These are phyloP conservation scores for Musa schizocarpa DNA, from an alignment of 176 grass and related monocot genomes.

Conservation along the genomic window DNA sequence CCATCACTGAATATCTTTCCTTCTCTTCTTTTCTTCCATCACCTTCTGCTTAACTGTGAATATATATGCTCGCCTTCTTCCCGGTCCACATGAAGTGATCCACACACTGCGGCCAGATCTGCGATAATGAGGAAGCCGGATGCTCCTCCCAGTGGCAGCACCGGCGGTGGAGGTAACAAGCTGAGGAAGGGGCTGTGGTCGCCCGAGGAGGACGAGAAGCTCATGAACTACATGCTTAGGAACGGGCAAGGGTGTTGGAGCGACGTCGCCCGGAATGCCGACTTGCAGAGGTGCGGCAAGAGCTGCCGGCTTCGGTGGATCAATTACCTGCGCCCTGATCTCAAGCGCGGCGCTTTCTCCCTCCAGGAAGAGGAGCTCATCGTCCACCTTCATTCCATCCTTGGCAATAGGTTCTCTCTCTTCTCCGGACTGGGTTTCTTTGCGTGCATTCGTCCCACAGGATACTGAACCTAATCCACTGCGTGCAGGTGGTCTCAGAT, in stretches of 20 bases:
- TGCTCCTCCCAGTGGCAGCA: too few relatives aligned
- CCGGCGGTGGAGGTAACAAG: slow-evolving; percentile 17
- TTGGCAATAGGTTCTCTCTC: slow-evolving; percentile 63
- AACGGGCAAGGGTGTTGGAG: slow-evolving; percentile 95
- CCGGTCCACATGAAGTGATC: slow-evolving; percentile 5
- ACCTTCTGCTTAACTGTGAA: slow-evolving; percentile 5
- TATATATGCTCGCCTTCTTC: slow-evolving; percentile 10
- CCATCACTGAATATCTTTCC: slow-evolving; percentile 41
- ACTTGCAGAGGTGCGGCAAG: slow-evolving; percentile 87
- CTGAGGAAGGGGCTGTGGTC: slow-evolving; percentile 95
- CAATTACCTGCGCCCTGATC: slow-evolving; percentile 95
- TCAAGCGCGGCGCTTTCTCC: slow-evolving; percentile 95
- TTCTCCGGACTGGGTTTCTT: not conserved
- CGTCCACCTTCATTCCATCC: slow-evolving; percentile 80
- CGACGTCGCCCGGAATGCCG: slow-evolving; percentile 87
- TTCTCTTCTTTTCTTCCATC: slow-evolving; percentile 7
- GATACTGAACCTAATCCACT: too few relatives aligned
- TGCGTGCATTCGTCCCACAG: too few relatives aligned
- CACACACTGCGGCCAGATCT: too few relatives aligned
- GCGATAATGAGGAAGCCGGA: slow-evolving; percentile 53
- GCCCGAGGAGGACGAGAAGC: slow-evolving; percentile 93
- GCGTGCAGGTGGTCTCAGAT: slow-evolving; percentile 92
- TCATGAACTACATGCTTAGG: slow-evolving; percentile 79
- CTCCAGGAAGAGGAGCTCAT: slow-evolving; percentile 94
- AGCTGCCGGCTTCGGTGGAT: slow-evolving; percentile 99